phyloP scores from a whole-genome alignment of 352 stramenopile genomes.

The Phytophthora vignae region DNA sequence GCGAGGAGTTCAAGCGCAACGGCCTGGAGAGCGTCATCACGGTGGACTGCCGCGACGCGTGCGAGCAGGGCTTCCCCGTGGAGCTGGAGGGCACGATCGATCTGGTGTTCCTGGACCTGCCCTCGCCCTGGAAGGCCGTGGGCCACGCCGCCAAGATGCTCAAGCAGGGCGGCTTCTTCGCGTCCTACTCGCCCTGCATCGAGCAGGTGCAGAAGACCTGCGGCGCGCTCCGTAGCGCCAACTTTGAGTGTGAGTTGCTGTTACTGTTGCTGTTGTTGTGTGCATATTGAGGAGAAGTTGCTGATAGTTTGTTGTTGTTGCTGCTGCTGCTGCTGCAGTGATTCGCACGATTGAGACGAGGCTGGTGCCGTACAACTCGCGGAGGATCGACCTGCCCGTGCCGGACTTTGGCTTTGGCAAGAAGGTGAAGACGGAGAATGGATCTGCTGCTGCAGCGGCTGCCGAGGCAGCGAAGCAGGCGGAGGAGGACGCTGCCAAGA shows the following conservation, averaged over 20 bases:
- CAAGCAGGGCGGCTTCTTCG: slow-evolving; percentile 93
- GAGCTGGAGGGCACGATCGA: slow-evolving; percentile 86
- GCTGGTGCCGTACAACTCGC: slow-evolving; percentile 85
- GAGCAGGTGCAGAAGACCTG: slow-evolving; percentile 97
- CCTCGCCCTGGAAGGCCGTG: slow-evolving; percentile 97
- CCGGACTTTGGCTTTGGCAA: slow-evolving; percentile 74
- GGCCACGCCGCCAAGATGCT: slow-evolving; percentile 93
- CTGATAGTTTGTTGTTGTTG: neutral
- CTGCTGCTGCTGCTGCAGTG: slow-evolving; percentile 43
- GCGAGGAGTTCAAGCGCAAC: slow-evolving; percentile 95
- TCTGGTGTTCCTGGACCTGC: slow-evolving; percentile 98
- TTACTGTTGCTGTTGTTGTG: no score
- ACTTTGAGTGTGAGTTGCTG: slow-evolving; percentile 79
- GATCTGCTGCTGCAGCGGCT: neutral
- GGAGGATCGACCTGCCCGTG: slow-evolving; percentile 72
- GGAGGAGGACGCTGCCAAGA: slow-evolving; percentile 10
- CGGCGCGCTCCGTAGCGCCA: slow-evolving; percentile 69
- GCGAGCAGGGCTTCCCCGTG: slow-evolving; percentile 86
- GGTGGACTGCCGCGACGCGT: slow-evolving; percentile 96
- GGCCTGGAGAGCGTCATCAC: slow-evolving; percentile 92
- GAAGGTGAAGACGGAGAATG: slow-evolving; percentile 31
- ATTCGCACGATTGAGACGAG: slow-evolving; percentile 94
- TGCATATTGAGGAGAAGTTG: no score
- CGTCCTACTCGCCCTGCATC: slow-evolving; percentile 98
- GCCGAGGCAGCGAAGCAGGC: slow-evolving; percentile 4